These are phyloP conservation scores for Pseudozyma pruni DNA, from an alignment of 1,284 basidiomycete species.

Conservation along the genomic window DNA sequence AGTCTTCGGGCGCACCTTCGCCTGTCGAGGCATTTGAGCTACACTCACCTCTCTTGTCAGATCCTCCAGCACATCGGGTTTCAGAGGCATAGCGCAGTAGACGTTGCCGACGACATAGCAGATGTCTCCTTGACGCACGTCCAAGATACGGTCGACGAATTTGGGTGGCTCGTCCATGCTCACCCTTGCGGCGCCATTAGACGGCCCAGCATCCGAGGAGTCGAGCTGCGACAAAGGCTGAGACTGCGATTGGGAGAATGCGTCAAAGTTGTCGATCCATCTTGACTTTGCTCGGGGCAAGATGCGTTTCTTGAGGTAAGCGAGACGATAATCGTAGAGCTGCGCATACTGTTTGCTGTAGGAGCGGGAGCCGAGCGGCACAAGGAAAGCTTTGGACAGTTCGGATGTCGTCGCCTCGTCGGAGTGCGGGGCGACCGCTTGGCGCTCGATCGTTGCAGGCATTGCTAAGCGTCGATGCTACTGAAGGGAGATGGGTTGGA, in stretches of 20 bases:
- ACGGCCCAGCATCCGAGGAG: constrained; percentile 17
- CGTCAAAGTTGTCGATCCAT: constrained; percentile 49
- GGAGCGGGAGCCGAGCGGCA: constrained; percentile 54
- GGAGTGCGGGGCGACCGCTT: not conserved
- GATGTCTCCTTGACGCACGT: constrained; percentile 83
- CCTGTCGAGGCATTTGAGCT: too few species aligned
- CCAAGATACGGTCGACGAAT: constrained; percentile 84
- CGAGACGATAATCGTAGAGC: constrained; percentile 66
- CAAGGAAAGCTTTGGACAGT: constrained; percentile 49
- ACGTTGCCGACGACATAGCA: constrained; percentile 94
- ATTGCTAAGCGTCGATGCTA: constrained; percentile 3
- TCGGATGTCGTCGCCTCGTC: constrained; percentile 2
- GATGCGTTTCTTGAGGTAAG: constrained; percentile 60
- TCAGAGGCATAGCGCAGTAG: constrained; percentile 97
- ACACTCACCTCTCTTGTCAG: constrained; percentile 91
- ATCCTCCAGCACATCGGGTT: constrained; percentile 95
- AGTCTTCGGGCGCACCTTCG: too few species aligned
- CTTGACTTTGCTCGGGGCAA: constrained; percentile 38
- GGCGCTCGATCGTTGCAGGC: constrained; percentile 31
- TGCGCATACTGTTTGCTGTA: constrained; percentile 64
- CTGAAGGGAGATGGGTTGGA: not conserved
- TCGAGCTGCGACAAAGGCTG: constrained; percentile 26
- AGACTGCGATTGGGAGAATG: constrained; percentile 25
- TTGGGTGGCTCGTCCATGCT: constrained; percentile 69
- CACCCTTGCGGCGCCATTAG: constrained; percentile 3